phyloP scores from a whole-genome alignment of 306 rosid genomes.

The Vigna trinervia region DNA sequence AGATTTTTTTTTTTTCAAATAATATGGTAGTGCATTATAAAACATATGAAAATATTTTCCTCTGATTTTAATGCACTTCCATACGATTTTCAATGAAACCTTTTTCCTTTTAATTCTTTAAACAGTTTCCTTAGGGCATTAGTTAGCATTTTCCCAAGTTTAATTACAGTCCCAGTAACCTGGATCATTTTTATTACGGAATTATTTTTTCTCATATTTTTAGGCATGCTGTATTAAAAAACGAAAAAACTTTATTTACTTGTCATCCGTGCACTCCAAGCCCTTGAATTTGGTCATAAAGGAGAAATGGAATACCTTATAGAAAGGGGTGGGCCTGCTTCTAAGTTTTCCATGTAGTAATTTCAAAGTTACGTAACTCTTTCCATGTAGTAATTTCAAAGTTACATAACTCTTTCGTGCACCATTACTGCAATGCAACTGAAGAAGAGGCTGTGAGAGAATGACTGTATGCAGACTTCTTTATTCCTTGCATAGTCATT shows the following conservation, averaged over 20 bases:
- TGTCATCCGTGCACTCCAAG: neutral
- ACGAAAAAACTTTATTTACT: too few relatives aligned
- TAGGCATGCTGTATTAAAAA: neutral
- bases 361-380: slow-evolving; percentile 59
- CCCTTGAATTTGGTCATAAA: too few relatives aligned
- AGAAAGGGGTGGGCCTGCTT: slow-evolving; percentile 38
- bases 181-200: neutral
- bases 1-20: too few relatives aligned
- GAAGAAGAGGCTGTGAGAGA: neutral
- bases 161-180: neutral
- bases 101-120: too few relatives aligned
- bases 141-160: neutral
- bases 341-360: slow-evolving; percentile 69
- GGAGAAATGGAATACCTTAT: neutral
- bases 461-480: neutral
- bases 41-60: too few relatives aligned
- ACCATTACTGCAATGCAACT: neutral
- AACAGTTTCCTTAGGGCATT: too few relatives aligned
- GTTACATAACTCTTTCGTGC: slow-evolving; percentile 52
- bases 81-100: too few relatives aligned
- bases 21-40: too few relatives aligned
- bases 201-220: neutral
- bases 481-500: neutral
- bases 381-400: slow-evolving; percentile 75
- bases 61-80: too few relatives aligned